Base-by-base conservation (phyloP, 768 basidiomycete species). In the Suillus placidus region DNA sequence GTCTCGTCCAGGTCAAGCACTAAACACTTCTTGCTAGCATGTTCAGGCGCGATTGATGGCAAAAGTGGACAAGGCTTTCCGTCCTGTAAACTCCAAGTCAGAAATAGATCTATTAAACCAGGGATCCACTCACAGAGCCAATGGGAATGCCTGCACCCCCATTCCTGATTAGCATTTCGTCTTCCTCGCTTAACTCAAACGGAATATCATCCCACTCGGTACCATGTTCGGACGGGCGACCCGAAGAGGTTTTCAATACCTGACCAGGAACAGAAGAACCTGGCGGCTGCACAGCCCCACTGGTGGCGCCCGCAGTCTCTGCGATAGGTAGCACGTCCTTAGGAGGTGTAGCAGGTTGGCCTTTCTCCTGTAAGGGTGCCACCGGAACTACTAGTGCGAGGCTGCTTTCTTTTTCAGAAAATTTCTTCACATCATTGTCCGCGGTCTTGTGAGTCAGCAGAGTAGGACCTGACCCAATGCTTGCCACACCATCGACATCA, bases 1-100 rank as follows among this genome's bases (percentile, higher is more conserved):
- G 95, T 97, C 79, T 97, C 95, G 72, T 97, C 95, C 18, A 97
- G 83, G 79, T 97, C 95, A 20, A 97, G 85, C 26, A 97, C 94
- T 13, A 96, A 83, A 70, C 95, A 97, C 79, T 97, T 97, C 61
- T 93, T 80, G 18, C 94, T 94, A 30, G 80, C 82, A 71, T 94
- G 90, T 51, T 88, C 85, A 20, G 88, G 84, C 4, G 85, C 79
- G 64, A 96, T 80, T 49, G 91, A 90, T 16, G 92, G 93, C 9
- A 97, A 79, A 12, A 97, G 79, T 4, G 95, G 95, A 68, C 84
- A 82, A 30, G 93, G 92, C 26, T 85, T 71, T 9, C 95, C 95
- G 72, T 97, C 91, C 92, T 95, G 62, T 10, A 23, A 55, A 61
- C 40, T 45, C 1, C 12, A 30, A 60, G 40, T 60, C 2, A 60